Evolutionary conservation across 192 early-diverging fungal genomes (phyloP), one percentile per base, ranked within the genome.

Genomic region (Podila epigama): DNA sequence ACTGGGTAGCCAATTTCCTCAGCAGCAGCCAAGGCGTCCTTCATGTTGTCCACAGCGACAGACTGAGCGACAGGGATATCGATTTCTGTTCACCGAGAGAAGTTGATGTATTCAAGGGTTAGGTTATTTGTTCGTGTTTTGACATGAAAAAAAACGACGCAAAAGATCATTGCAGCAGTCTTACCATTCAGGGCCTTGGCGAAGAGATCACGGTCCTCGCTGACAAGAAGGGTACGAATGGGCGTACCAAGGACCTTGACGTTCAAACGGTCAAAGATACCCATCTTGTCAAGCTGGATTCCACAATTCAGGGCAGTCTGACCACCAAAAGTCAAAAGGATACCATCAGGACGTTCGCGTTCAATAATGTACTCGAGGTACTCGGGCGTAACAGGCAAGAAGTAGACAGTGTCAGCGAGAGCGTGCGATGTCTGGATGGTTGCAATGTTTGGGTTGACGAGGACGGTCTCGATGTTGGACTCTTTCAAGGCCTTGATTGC

Each of bases 361-460:
- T 97, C 90, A 66, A 99, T 91, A 51, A 99, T 93, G 72, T 97
- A 89, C 58, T 89, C 89, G 50, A 99, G 82, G 70, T 93, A 97
- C 70, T 98, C 92, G 15, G 96, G 90, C 20, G 92, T 96, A 67
- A 98, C 91, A 9, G 97, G 97, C 34, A 98, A 68, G 75, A 99
- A 99, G 87, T 97, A 99, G 27, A 97, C 96, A 39, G 88, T 86
- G 82, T 97, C 93, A 1, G 97, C 97, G 37, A 99, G 86, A 50
- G 90, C 92, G 70, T 95, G 89, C 31, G 91, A 93, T 34, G 97
- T 99, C 87, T 99, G 97, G 51, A 98, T 94, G 5, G 97, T 99
- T 36, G 97, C 97, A 79, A 99, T 99, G 83, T 99, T 99, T 56
- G 97, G 97, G 82, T 99, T 99, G 63, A 98, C 90, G n/a, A 99